These are phyloP conservation scores for Saraca asoca DNA, from an alignment of 331 rosid genomes.

Conservation along the genomic window DNA sequence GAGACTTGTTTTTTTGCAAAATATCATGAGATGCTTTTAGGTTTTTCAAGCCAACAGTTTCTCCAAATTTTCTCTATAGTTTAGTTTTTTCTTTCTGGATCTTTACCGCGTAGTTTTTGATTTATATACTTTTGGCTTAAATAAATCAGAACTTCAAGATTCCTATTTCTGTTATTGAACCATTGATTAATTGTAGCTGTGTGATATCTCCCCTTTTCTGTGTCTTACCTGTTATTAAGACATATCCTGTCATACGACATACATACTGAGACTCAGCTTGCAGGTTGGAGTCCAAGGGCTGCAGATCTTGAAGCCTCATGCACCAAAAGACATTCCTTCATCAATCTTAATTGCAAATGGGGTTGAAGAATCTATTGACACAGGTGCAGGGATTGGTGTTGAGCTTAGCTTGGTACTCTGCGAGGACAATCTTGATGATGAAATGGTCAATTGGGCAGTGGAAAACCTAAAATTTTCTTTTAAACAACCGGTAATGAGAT, in stretches of 20 bases:
- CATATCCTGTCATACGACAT: conserved; percentile 30
- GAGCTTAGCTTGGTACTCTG: conserved; percentile 63
- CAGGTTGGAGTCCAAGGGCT: conserved; percentile 86
- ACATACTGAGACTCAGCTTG: conserved; percentile 25
- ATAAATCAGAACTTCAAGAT: conserved; percentile 7
- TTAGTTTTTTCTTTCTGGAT: neutral
- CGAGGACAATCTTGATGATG: conserved; percentile 59
- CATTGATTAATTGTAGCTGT: conserved; percentile 9
- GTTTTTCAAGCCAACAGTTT: conserved; percentile 7
- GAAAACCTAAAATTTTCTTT: conserved; percentile 84
- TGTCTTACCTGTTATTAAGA: conserved; percentile 20
- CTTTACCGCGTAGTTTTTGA: conserved; percentile 14
- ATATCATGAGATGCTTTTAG: neutral
- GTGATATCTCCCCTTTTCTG: conserved; percentile 10
- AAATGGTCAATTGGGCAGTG: conserved; percentile 69
- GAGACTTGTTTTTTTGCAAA: conserved; percentile 18
- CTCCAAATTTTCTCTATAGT: neutral
- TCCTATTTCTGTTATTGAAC: neutral
- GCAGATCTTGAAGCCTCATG: conserved; percentile 76
- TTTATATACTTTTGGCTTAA: conserved; percentile 20
- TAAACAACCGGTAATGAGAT: conserved; percentile 70
- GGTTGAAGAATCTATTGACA: conserved; percentile 51
- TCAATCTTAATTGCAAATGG: conserved; percentile 51
- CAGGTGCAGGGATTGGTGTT: conserved; percentile 68
- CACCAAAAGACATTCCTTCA: conserved; percentile 46